Percentiles rank a stretch among this genome's conserved stretches.
Conservation (phyloP, 768 basidiomycete genomes). For the Russula griseocarnosa region DNA sequence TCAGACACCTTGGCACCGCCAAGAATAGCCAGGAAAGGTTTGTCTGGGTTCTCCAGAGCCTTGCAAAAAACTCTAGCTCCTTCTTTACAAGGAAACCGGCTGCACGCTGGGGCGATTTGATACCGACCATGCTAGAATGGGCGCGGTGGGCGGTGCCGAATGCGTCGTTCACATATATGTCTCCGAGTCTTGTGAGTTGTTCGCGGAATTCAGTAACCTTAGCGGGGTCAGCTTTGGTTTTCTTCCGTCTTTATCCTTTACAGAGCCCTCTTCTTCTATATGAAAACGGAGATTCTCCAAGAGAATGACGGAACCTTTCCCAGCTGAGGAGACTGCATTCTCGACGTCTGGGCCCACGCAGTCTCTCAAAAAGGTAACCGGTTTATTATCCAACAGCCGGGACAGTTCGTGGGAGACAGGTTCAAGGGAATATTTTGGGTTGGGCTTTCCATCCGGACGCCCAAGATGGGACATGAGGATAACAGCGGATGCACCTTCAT, state of each 20-base stretch:
- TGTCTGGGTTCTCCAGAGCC: conserved; percentile 88
- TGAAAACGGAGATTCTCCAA: conserved; percentile 99
- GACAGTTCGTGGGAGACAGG: conserved; percentile 81
- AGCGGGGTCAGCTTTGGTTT: conserved; percentile 87
- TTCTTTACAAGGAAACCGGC: conserved; percentile 98
- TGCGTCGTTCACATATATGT: conserved; percentile 97
- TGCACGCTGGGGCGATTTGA: conserved; percentile 87
- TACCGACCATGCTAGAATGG: conserved; percentile 98
- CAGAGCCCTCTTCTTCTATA: conserved; percentile 94
- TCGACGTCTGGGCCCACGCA: conserved; percentile 87
- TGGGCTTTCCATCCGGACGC: conserved; percentile 89
- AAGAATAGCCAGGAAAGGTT: conserved; percentile 96
- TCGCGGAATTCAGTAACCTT: conserved; percentile 81
- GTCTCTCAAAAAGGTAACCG: conserved; percentile 78
- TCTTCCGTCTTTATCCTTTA: conserved; percentile 93
- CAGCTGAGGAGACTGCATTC: conserved; percentile 62
- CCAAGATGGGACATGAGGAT: conserved; percentile 98
- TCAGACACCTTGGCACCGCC: conserved; percentile 99
- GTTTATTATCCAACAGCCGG: conserved; percentile 55
- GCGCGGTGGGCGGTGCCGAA: conserved; percentile 98
- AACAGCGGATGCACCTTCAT: conserved; percentile 69
- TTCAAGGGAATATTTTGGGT: conserved; percentile 84
- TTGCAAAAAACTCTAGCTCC: conserved; percentile 97
- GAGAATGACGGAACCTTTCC: conserved; percentile 72
- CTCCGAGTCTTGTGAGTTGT: conserved; percentile 84